A percentile compares a stretch with the other conserved stretches of the same genome.
These are phyloP conservation scores for Mycena albidolilacea DNA, from an alignment of 768 basidiomycete genomes.

Conservation along the genomic window DNA sequence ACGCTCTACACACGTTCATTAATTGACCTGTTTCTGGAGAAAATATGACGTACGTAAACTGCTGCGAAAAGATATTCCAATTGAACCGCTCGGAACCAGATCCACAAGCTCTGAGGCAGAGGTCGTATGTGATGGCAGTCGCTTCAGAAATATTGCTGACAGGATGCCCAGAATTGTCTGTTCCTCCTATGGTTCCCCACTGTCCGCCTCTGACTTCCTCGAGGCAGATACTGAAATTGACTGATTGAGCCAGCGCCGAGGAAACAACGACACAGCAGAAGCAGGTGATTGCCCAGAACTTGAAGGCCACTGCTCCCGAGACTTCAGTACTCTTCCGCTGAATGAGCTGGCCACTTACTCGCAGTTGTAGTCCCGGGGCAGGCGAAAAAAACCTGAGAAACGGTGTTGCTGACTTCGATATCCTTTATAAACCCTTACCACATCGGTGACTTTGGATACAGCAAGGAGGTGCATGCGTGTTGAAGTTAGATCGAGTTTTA, in stretches of 20 bases:
- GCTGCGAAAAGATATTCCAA: conserved; percentile 49
- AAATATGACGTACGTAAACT: conserved; percentile 43
- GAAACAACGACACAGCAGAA: not conserved
- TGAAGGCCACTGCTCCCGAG: not conserved
- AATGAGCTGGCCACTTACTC: not conserved
- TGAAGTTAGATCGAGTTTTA: not conserved
- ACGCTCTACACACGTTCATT: conserved; percentile 39
- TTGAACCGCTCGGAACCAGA: conserved; percentile 37
- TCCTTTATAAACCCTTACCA: not conserved
- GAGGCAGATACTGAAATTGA: conserved; percentile 32
- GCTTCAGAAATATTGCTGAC: conserved; percentile 41
- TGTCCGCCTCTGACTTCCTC: conserved; percentile 23
- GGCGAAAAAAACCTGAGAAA: not conserved
- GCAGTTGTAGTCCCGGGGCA: not conserved
- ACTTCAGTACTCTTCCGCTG: not conserved
- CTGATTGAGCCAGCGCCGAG: conserved; percentile 15
- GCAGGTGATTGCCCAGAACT: not conserved
- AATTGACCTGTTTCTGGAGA: not conserved
- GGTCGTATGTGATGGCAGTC: conserved; percentile 43
- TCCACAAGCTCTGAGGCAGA: conserved; percentile 44
- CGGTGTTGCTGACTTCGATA: not conserved
- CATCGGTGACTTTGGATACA: not conserved
- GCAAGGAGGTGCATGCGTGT: not conserved
- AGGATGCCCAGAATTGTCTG: conserved; percentile 39
- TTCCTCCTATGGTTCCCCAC: conserved; percentile 29